These are phyloP conservation scores for Hysterangium stoloniferum DNA, from an alignment of 768 basidiomycete genomes.

Conservation along the genomic window DNA sequence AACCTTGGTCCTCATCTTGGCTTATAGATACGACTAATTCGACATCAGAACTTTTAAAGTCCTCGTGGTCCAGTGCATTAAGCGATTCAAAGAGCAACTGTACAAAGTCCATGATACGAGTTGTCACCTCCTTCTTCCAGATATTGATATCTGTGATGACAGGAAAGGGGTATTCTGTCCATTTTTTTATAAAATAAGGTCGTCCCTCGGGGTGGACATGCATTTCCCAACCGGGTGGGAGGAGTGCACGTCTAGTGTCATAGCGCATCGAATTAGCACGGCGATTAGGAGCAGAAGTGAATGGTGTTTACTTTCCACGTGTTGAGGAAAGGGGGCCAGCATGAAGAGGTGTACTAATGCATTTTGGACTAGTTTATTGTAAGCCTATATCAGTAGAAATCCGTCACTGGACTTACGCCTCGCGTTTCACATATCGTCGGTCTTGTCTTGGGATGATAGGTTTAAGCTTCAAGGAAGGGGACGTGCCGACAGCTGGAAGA, in stretches of 20 bases:
- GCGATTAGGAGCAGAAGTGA: too few relatives aligned
- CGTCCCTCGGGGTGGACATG: constrained; percentile 56
- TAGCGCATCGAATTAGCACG: too few relatives aligned
- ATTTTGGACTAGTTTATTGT: too few relatives aligned
- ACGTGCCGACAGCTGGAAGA: too few relatives aligned
- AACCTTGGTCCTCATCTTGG: constrained; percentile 37
- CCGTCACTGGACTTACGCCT: too few relatives aligned
- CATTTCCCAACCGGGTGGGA: constrained; percentile 41
- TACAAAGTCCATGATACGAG: constrained; percentile 34
- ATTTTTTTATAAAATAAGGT: constrained; percentile 40
- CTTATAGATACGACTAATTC: constrained; percentile 37
- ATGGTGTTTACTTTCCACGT: too few relatives aligned
- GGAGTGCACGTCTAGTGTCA: constrained; percentile 18
- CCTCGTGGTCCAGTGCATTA: background rate
- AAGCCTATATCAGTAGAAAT: too few relatives aligned
- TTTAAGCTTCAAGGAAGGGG: too few relatives aligned
- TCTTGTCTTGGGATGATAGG: too few relatives aligned
- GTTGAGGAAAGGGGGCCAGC: too few relatives aligned
- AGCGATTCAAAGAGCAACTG: constrained; percentile 25
- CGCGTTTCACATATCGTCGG: too few relatives aligned
- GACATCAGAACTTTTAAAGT: constrained; percentile 21
- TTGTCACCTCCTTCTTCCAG: constrained; percentile 31
- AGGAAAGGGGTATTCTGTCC: constrained; percentile 23
- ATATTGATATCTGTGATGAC: constrained; percentile 36
- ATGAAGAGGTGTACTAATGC: too few relatives aligned